Base-by-base conservation (phyloP, 176 grass and related monocot genomes). In the Stipa capillata region DNA sequence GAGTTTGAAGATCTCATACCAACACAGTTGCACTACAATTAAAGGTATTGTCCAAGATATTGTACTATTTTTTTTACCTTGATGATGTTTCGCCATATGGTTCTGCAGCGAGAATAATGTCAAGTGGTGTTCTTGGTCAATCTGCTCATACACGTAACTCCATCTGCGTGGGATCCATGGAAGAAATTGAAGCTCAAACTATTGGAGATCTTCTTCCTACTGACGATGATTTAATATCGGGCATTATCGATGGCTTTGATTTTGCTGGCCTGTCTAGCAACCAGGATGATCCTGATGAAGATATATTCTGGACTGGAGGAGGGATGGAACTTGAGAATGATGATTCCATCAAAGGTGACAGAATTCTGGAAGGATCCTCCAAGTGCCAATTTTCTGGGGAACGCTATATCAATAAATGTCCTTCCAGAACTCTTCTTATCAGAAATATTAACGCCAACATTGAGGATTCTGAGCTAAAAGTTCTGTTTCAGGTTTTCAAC, bases 131-230 rank as follows among this genome's bases (percentile, higher is more conserved):
- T 73, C 54, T 73, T 47, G 72, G 70, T 39, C 92, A 78, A 55
- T 83, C 79, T 86, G 40, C 64, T 82, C 71, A 81, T 77, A 40
- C 76, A 73, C 52, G 34, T 77, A 69, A 35, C 32, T 89, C 84
- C 20, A 78, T 79, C 55, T 79, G 40, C 21, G 76, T 60, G 4
- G 72, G 51, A 65, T 86, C 88, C 61, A 91, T 91, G 92, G 78
- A 86, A 72, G 88, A 91, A 86, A 68, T 94, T 53, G 92, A 94
- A 86, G 92, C 88, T 74, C 85, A 94, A 86, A 91, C 92, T 58
- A 94, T 94, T 69, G 92, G 92, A 67, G 82, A 94, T 59, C 92
- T 94, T 29, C 88, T 94, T 74, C 92, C 92, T 43, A 86, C 88
- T 58, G 82, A 91, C 2, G 92, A 94, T 84, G 92, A 94, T 51